Base-by-base conservation (phyloP, 139 green algal species). In the Pycnococcus provasolii region DNA sequence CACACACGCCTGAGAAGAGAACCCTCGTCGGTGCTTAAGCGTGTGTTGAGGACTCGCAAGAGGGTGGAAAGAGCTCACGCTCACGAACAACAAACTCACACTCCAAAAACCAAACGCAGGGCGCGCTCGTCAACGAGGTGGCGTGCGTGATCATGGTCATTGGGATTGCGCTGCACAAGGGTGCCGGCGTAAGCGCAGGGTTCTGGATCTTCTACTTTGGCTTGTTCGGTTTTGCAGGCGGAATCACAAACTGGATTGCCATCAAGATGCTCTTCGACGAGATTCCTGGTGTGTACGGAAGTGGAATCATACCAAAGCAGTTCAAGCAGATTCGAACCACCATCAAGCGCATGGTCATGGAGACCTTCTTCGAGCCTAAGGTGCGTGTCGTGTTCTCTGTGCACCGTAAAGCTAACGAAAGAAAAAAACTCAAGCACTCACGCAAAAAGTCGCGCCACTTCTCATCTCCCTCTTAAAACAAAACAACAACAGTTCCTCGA, bases 261-360 rank as follows among this genome's bases (percentile, higher is more conserved):
- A 15, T 66, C 8, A 55, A 53, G 11, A 66, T 66, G 60, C 60
- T 66, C 60, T 66, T 66, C 43, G 60, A 66, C 43, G 60, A 66
- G 42, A 66, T 66, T 7, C 43, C 42, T 6, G 60, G 60, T 6
- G 42, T 66, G 7, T 52, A n/a, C 43, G 60, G 60, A 26, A 66
- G 60, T 41, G 60, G 60, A 7, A 66, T 66, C 42, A 66, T 66
- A 13, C 60, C 60, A 8, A 66, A 66, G 43, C 60, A 66, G 60
- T 66, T 66, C 60, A 66, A 66, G 43, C 13, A 57, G 11, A 66
- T 66, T 41, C 60, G 60, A 15, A 6, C 7, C 6, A 52, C 60
- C 42, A 66, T 66, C 11, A 66, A 66, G 43, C 46, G 6, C 42
- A 66, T 66, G 42, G 48, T 66, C 60, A 66, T 66, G 60, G 60